Conservation (phyloP, 176 grass and related monocot species). For the Elaeis guineensis region DNA sequence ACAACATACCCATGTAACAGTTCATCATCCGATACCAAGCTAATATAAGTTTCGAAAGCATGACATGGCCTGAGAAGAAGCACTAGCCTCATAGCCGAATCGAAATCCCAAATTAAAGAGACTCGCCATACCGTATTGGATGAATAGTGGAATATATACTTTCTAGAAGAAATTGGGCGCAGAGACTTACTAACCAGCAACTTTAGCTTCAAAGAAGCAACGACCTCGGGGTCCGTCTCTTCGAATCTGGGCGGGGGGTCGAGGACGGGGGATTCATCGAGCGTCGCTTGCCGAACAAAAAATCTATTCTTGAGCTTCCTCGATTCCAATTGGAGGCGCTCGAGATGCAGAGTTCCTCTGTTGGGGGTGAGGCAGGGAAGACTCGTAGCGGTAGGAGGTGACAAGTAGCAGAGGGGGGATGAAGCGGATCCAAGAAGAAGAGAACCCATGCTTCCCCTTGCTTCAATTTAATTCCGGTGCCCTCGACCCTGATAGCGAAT, state of each 20-base stretch:
- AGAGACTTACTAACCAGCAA: slow-evolving; percentile 28
- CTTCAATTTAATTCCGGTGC: no score
- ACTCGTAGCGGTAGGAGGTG: background rate
- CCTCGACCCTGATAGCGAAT: no score
- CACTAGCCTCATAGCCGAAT: no score
- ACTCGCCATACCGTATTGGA: no score
- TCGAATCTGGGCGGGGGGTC: background rate
- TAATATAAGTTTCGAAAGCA: no score
- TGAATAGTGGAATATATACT: background rate
- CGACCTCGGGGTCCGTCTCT: background rate
- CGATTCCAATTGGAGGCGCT: background rate
- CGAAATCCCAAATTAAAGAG: no score
- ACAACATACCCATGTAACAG: no score
- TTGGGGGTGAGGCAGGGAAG: background rate
- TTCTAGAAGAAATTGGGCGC: background rate
- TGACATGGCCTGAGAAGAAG: no score
- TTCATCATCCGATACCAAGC: no score
- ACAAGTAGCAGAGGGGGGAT: background rate
- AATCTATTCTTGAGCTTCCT: background rate
- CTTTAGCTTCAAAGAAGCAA: slow-evolving; percentile 48
- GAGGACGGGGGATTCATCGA: slow-evolving; percentile 10
- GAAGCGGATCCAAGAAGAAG: background rate
- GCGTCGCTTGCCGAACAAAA: slow-evolving; percentile 13
- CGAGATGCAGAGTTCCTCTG: background rate
- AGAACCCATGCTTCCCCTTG: background rate